Percentiles rank a stretch among this genome's conserved stretches.
Conservation (phyloP, 2,329 filamentous ascomycete species). For the Colletotrichum plurivorum region DNA sequence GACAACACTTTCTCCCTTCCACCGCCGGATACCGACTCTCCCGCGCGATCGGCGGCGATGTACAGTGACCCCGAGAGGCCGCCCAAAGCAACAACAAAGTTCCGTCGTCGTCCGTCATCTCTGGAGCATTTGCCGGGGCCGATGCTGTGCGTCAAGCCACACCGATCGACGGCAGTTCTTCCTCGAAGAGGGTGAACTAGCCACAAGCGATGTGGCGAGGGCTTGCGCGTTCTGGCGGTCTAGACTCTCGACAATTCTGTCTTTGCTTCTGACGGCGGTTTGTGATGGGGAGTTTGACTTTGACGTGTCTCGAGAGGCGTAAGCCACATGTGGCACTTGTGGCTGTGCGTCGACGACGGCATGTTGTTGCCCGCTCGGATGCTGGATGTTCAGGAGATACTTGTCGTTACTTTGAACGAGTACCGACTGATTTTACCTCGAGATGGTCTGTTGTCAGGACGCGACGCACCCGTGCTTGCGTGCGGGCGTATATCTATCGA, state of each 20-base stretch:
- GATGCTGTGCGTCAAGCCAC: conserved; percentile 33
- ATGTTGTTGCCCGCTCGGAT: not conserved
- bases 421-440: too few relatives aligned
- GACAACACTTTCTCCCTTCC: too few relatives aligned
- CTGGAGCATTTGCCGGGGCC: not conserved
- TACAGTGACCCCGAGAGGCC: conserved; percentile 29
- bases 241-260: conserved; percentile 15
- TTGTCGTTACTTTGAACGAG: not conserved
- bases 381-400: conserved; percentile 1
- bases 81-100: conserved; percentile 3
- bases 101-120: not conserved
- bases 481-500: too few relatives aligned
- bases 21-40: conserved; percentile 24
- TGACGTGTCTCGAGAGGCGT: not conserved
- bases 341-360: conserved; percentile 6
- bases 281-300: too few relatives aligned
- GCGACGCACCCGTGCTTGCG: too few relatives aligned
- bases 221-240: conserved; percentile 35
- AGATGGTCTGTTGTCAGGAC: too few relatives aligned
- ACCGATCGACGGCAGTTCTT: conserved; percentile 19
- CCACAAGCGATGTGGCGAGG: conserved; percentile 38
- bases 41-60: conserved; percentile 20
- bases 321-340: conserved; percentile 13
- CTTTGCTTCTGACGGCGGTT: too few relatives aligned
- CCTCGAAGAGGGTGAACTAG: conserved; percentile 3